phyloP scores from a whole-genome alignment of 176 grass and related monocot genomes.

The Cymbopogon citratus region DNA sequence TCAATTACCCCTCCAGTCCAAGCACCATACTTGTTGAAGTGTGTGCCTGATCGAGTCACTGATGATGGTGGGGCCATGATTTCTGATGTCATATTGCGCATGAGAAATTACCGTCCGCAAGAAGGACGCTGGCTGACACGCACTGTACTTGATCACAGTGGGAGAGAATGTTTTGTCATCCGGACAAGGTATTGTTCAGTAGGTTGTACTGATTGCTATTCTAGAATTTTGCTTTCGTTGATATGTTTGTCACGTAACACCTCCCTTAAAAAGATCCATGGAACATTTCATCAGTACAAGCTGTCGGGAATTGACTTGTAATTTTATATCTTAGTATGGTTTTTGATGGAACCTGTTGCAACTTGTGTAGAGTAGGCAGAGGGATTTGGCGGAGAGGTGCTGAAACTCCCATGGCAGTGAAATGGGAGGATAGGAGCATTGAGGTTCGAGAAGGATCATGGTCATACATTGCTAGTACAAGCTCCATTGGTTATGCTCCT shows the following conservation, averaged over 20 bases:
- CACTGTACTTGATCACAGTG: constrained; percentile 75
- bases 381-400: constrained; percentile 90
- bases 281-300: background rate
- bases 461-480: constrained; percentile 69
- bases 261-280: background rate
- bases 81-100: constrained; percentile 87
- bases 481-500: constrained; percentile 78
- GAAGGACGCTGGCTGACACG: constrained; percentile 89
- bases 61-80: constrained; percentile 91
- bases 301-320: background rate
- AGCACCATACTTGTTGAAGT: constrained; percentile 83
- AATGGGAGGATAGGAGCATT: constrained; percentile 80
- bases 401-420: constrained; percentile 73
- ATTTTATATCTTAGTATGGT: constrained; percentile 1
- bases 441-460: constrained; percentile 89
- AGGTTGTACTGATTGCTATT: background rate
- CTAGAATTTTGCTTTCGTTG: background rate
- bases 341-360: constrained; percentile 25
- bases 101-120: constrained; percentile 67
- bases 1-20: constrained; percentile 83
- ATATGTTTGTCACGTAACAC: background rate
- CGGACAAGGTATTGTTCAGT: constrained; percentile 63
- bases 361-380: constrained; percentile 86
- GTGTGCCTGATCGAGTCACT: constrained; percentile 83
- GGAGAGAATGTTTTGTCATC: constrained; percentile 84